Conservation (phyloP, 352 stramenopile genomes). For the Phytophthora macrochlamydospora region DNA sequence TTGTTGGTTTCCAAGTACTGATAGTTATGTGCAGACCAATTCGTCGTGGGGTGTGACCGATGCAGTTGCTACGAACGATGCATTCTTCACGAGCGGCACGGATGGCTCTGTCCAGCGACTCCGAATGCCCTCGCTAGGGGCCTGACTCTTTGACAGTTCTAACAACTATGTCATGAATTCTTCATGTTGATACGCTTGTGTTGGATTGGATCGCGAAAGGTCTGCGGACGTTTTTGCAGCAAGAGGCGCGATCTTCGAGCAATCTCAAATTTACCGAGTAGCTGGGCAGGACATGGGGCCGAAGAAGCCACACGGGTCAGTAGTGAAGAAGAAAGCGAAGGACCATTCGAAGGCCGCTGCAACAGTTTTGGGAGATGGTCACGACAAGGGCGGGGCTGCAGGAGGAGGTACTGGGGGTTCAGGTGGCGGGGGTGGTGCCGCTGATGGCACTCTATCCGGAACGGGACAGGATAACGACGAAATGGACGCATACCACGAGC, state of each 20-base stretch:
- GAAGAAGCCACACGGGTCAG: conserved; percentile 49
- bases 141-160: conserved; percentile 15
- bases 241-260: conserved; percentile 35
- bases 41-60: conserved; percentile 87
- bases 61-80: conserved; percentile 74
- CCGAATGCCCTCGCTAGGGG: conserved; percentile 53
- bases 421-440: conserved; percentile 17
- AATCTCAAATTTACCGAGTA: not conserved
- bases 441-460: conserved; percentile 29
- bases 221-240: conserved; percentile 4
- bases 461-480: conserved; percentile 67
- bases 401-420: conserved; percentile 3
- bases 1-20: not conserved
- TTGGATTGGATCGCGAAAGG: conserved; percentile 16
- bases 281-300: conserved; percentile 42
- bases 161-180: not conserved
- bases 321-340: conserved; percentile 73
- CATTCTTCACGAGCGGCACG: conserved; percentile 86
- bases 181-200: not conserved
- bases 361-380: conserved; percentile 29
- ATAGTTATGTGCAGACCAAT: conserved; percentile 51
- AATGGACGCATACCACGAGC: conserved; percentile 78
- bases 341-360: conserved; percentile 37
- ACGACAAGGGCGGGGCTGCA: conserved; percentile 40
- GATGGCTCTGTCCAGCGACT: conserved; percentile 85